A percentile compares a stretch with the other conserved stretches of the same genome.
Conservation (phyloP, 1,139 yeast species). For the Hemisphaericaspora subhashii region DNA sequence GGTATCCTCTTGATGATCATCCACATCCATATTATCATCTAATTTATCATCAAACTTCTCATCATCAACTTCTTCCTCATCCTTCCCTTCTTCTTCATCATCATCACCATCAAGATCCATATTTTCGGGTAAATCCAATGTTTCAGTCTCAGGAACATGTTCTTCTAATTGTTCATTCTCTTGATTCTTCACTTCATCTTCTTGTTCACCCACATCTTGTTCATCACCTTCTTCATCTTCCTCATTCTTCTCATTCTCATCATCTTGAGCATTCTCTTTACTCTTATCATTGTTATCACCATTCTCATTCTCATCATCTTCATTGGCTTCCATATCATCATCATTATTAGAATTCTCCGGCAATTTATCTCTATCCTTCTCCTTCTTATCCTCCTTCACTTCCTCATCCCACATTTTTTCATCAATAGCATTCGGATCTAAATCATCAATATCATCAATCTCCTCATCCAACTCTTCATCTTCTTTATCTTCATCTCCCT, state of each 20-base stretch:
- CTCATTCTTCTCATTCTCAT: conserved; percentile 30
- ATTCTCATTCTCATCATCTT: conserved; percentile 43
- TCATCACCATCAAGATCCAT: conserved; percentile 74
- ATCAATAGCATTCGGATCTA: conserved; percentile 93
- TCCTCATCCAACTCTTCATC: conserved; percentile 81
- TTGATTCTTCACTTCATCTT: conserved; percentile 71
- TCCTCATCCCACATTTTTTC: conserved; percentile 99
- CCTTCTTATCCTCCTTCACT: conserved; percentile 70
- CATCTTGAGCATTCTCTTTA: conserved; percentile 21
- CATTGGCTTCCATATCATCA: conserved; percentile 66
- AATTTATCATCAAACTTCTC: conserved; percentile 31
- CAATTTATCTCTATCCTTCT: conserved; percentile 68
- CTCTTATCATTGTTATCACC: conserved; percentile 17
- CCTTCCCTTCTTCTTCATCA: conserved; percentile 51
- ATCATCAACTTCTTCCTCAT: conserved; percentile 38
- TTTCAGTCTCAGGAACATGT: conserved; percentile 76
- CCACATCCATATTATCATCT: conserved; percentile 22
- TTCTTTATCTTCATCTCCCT: conserved; percentile 49
- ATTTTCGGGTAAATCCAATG: conserved; percentile 83
- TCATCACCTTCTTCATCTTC: conserved; percentile 48
- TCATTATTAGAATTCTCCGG: conserved; percentile 56
- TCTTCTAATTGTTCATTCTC: conserved; percentile 72
- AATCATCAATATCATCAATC: conserved; percentile 82
- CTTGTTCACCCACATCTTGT: conserved; percentile 76
- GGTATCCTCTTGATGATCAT: conserved; percentile 22